A percentile compares a stretch with the other conserved stretches of the same genome.
These are phyloP conservation scores for Carex myosuroides DNA, from an alignment of 176 grass and related monocot genomes.

Conservation along the genomic window DNA sequence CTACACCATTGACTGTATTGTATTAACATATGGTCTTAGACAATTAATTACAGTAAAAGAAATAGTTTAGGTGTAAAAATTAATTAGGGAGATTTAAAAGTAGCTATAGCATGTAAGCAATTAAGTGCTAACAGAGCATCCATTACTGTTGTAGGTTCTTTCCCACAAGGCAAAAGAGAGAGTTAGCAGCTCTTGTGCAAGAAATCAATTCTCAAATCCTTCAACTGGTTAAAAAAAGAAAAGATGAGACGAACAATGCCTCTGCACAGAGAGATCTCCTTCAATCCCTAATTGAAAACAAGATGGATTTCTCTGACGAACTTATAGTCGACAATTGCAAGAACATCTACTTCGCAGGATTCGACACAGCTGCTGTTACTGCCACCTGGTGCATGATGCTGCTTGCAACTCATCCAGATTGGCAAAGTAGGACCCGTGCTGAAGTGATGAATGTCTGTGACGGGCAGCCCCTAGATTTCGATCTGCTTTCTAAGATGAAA, in stretches of 20 bases:
- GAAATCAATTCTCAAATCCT: constrained; percentile 34
- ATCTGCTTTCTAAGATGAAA: constrained; percentile 35
- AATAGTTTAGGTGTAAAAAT: background rate
- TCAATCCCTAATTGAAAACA: constrained; percentile 21
- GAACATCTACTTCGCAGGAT: constrained; percentile 55
- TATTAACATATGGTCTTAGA: background rate
- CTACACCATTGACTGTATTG: background rate
- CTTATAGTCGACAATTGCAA: constrained; percentile 56
- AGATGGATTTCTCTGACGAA: constrained; percentile 20
- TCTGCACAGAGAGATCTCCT: constrained; percentile 11
- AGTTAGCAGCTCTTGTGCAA: constrained; percentile 21
- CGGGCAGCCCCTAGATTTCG: background rate
- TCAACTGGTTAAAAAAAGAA: constrained; percentile 22
- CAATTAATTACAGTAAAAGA: background rate
- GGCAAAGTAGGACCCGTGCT: constrained; percentile 31
- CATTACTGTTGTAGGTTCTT: constrained; percentile 4
- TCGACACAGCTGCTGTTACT: constrained; percentile 36
- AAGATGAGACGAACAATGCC: background rate
- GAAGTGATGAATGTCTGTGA: constrained; percentile 27
- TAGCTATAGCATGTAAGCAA: background rate
- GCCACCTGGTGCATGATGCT: constrained; percentile 51
- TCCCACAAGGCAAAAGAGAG: constrained; percentile 26
- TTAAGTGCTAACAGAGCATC: background rate
- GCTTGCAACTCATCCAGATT: constrained; percentile 34
- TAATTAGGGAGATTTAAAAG: background rate